Evolutionary conservation across 768 basidiomycete species (phyloP).

Genomic region (Podaxis mareebaensis): DNA sequence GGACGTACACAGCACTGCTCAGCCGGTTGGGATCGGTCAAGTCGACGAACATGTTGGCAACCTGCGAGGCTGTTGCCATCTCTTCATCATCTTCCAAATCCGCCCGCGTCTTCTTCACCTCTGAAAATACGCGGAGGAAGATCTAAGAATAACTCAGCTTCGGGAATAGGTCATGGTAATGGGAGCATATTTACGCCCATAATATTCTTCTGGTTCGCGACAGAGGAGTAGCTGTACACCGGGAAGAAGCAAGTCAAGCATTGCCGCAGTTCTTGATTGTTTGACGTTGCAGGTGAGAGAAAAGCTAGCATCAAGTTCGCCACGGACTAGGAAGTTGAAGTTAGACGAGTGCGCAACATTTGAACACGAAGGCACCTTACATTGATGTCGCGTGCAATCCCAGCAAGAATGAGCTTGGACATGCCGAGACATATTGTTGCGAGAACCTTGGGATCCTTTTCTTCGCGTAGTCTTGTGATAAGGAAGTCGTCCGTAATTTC

Average conservation of each 20-base stretch:
- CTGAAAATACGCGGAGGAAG: constrained; percentile 68
- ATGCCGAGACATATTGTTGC: constrained; percentile 81
- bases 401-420: constrained; percentile 85
- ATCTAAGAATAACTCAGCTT: constrained; percentile 45
- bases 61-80: constrained; percentile 71
- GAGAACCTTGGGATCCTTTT: constrained; percentile 74
- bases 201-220: constrained; percentile 72
- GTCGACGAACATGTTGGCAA: constrained; percentile 76
- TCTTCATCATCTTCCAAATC: constrained; percentile 73
- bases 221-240: constrained; percentile 86
- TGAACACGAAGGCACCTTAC: constrained; percentile 37
- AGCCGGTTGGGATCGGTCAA: constrained; percentile 75
- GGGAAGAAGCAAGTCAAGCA: constrained; percentile 98
- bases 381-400: constrained; percentile 76
- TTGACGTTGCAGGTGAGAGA: constrained; percentile 80
- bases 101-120: constrained; percentile 55
- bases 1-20: constrained; percentile 46
- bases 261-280: constrained; percentile 86
- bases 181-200: constrained; percentile 37
- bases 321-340: constrained; percentile 30
- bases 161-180: neutral
- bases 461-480: constrained; percentile 52
- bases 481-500: constrained; percentile 44
- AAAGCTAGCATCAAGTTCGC: constrained; percentile 58
- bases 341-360: neutral